A percentile compares a stretch with the other conserved stretches of the same genome.
Evolutionary conservation across 2,329 filamentous ascomycete species (phyloP).

Genomic region (Hymenoscyphus fructigenus): DNA sequence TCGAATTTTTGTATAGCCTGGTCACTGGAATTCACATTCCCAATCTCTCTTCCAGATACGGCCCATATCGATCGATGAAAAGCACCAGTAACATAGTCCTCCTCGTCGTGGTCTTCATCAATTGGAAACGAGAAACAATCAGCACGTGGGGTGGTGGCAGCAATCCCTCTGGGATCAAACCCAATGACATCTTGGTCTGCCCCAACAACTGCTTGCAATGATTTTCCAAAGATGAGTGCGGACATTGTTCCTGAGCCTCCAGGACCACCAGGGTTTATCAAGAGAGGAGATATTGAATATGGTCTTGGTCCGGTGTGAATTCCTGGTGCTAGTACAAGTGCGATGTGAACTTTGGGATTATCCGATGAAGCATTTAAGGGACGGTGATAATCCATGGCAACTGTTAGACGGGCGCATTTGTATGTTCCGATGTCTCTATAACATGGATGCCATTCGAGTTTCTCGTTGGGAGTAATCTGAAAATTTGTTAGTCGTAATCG

Average conservation of each 20-base stretch:
- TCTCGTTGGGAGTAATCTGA: conserved; percentile 45
- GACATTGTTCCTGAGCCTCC: conserved; percentile 20
- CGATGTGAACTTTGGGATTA: conserved; percentile 34
- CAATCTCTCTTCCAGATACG: conserved; percentile 30
- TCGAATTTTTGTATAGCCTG: conserved; percentile 48
- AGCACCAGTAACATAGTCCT: conserved; percentile 43
- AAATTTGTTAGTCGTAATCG: not conserved
- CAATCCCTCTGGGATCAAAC: conserved; percentile 49
- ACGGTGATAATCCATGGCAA: conserved; percentile 48
- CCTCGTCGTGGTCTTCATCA: conserved; percentile 34
- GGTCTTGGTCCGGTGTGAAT: conserved; percentile 24
- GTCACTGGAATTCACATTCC: conserved; percentile 47
- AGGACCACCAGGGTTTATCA: conserved; percentile 27
- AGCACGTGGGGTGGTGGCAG: conserved; percentile 19
- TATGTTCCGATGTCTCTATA: conserved; percentile 30
- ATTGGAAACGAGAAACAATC: conserved; percentile 41
- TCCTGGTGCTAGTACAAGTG: conserved; percentile 29
- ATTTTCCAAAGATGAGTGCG: conserved; percentile 27
- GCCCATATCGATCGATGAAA: conserved; percentile 26
- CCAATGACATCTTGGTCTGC: conserved; percentile 50
- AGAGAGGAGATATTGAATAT: conserved; percentile 42
- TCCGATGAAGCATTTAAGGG: conserved; percentile 38
- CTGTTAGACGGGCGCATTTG: conserved; percentile 46
- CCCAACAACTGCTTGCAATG: conserved; percentile 45
- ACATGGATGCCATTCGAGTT: conserved; percentile 47